Base-by-base conservation (phyloP, 441 rosid species). In the Populus hybrid region DNA sequence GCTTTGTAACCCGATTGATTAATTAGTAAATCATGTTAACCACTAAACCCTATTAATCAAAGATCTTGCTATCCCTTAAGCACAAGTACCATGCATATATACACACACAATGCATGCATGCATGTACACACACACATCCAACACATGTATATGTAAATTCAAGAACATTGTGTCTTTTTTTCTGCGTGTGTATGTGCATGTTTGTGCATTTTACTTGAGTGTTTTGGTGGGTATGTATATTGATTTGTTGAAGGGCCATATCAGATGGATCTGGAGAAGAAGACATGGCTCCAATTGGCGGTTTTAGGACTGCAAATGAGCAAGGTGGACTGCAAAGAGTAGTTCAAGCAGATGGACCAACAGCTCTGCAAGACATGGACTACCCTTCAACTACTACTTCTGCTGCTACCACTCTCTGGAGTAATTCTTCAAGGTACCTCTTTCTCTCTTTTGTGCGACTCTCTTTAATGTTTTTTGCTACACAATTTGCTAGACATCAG, bases 181-280 rank as follows among this genome's bases (percentile, higher is more conserved):
- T 6, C 24, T 20, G n/a, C 36, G n/a, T 28, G 16, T 30, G 16
- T 30, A 30, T 30, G 38, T 70, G 73, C 36, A 40, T 34, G n/a
- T 70, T n/a, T 28, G 1, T 69, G 46, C 6, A 30, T 69, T 50
- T 30, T 28, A 50, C 35, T 54, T 54, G 35, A 32, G 46, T n/a
- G 7, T 14, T 30, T 18, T 69, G 40, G 14, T 40, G 70, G 11
- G n/a, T 74, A 40, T 30, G 32, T 24, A 12, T 34, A 21, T 67
- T 42, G 8, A 23, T 66, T 46, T 73, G 69, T 38, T 67, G 70
- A 21, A 76, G 83, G 86, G 92, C 70, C 86, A 81, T 30, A 78
- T 76, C 95, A 73, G 97, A 90, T 85, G 97, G 95, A 73, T 90
- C 92, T 30, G 94, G 92, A 69, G 97, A 92, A 76, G 97, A 92